Evolutionary conservation across 1,284 basidiomycete genomes (phyloP).

Genomic region (Ceratobasidium sp.): DNA sequence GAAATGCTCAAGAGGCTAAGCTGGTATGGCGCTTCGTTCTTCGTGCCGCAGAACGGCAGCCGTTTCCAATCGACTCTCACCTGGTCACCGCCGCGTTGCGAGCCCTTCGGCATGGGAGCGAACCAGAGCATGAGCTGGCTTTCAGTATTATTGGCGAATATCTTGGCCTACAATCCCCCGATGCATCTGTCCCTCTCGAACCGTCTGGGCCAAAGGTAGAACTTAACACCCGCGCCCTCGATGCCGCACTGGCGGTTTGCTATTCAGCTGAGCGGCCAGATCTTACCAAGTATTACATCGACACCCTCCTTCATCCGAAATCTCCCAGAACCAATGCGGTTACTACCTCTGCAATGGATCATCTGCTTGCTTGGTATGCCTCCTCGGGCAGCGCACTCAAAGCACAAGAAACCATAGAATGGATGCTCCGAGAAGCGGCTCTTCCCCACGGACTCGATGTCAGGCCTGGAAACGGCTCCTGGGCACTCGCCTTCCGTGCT

Average conservation of each 20-base stretch:
- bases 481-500: conserved; percentile 24
- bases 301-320: conserved; percentile 1
- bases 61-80: conserved; percentile 67
- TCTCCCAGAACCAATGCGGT: neutral
- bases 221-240: conserved; percentile 64
- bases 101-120: conserved; percentile 66
- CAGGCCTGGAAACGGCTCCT: conserved; percentile 21
- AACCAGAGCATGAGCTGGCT: conserved; percentile 70
- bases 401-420: conserved; percentile 70
- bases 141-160: conserved; percentile 73
- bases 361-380: conserved; percentile 67
- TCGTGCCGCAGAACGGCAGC: conserved; percentile 61
- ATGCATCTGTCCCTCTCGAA: conserved; percentile 54
- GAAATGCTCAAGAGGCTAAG: conserved; percentile 67
- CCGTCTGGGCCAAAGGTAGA: conserved; percentile 55
- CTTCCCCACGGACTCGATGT: conserved; percentile 59
- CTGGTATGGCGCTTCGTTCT: conserved; percentile 74
- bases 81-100: conserved; percentile 65
- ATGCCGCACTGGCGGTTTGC: conserved; percentile 69
- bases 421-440: conserved; percentile 63
- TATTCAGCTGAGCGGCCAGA: conserved; percentile 52
- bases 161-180: conserved; percentile 68
- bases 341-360: conserved; percentile 59
- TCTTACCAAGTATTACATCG: conserved; percentile 12
- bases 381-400: conserved; percentile 60